Evolutionary conservation across 1,139 yeast genomes (phyloP).

Genomic region (Protomyces macrosporus): DNA sequence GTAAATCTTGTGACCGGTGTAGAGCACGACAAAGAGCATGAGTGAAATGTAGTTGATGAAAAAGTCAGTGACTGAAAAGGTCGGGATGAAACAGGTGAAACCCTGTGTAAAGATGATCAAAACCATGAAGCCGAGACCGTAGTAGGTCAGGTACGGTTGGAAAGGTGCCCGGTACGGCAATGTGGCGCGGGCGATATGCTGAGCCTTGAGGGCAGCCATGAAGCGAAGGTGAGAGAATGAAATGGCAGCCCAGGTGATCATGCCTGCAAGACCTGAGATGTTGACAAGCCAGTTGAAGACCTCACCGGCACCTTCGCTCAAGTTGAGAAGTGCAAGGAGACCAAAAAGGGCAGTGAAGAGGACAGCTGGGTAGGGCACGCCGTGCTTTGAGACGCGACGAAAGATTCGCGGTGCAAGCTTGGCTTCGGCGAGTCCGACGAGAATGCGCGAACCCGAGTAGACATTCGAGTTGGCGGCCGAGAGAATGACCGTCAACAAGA

Average conservation of each 20-base stretch:
- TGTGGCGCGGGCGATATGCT: constrained; percentile 29
- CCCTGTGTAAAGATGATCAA: constrained; percentile 63
- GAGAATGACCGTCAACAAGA: constrained; percentile 62
- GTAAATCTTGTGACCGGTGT: constrained; percentile 50
- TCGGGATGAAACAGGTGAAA: constrained; percentile 50
- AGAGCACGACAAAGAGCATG: constrained; percentile 47
- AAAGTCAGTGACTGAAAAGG: constrained; percentile 59
- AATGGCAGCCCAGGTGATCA: constrained; percentile 50
- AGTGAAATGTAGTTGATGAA: constrained; percentile 52
- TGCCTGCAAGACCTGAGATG: constrained; percentile 58
- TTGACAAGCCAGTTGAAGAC: constrained; percentile 84
- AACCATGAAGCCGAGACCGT: constrained; percentile 47
- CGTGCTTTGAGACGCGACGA: constrained; percentile 52
- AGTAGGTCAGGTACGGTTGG: constrained; percentile 54
- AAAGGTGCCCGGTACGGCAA: constrained; percentile 45
- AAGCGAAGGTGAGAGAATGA: constrained; percentile 43
- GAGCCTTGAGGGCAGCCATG: constrained; percentile 30
- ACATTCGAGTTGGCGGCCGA: constrained; percentile 74
- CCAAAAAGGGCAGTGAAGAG: constrained; percentile 45
- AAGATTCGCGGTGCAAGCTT: constrained; percentile 59
- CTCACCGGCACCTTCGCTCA: constrained; percentile 55
- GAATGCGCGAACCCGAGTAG: constrained; percentile 57
- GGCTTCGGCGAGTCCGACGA: constrained; percentile 54
- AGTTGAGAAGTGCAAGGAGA: constrained; percentile 59
- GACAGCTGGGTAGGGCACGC: constrained; percentile 52